These are phyloP conservation scores for Fusarium sp. DNA, from an alignment of 2,329 filamentous ascomycete species.

Conservation along the genomic window DNA sequence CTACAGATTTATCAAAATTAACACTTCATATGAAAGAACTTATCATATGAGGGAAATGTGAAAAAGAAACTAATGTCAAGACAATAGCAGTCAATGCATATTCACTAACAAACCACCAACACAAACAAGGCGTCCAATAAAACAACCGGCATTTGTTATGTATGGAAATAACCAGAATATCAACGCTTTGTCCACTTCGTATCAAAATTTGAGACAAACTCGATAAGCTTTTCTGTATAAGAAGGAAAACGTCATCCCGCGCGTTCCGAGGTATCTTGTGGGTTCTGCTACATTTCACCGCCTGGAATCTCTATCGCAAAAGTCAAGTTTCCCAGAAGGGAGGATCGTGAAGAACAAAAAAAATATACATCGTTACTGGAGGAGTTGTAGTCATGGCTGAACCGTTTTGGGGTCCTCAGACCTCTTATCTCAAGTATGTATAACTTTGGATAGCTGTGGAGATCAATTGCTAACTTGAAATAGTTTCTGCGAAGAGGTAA, in stretches of 20 bases:
- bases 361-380: neutral
- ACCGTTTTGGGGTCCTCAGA: conserved; percentile 50
- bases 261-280: conserved; percentile 10
- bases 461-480: neutral
- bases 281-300: conserved; percentile 34
- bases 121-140: neutral
- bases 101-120: too few species aligned
- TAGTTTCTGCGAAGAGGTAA: conserved; percentile 51
- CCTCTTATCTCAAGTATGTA: conserved; percentile 51
- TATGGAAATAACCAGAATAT: neutral
- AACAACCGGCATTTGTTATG: neutral
- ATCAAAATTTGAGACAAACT: neutral
- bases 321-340: neutral
- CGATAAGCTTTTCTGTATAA: neutral
- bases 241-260: conserved; percentile 20
- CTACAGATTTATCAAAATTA: too few species aligned
- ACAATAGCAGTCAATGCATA: too few species aligned
- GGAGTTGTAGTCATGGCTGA: conserved; percentile 8
- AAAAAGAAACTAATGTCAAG: too few species aligned
- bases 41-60: too few species aligned
- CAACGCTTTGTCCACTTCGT: neutral
- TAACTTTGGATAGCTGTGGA: accelerated
- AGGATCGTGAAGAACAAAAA: neutral
- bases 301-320: conserved; percentile 1
- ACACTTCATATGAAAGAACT: too few species aligned